Conservation (phyloP, 148 eudicot species). For the Vaccinium corymbosum region DNA sequence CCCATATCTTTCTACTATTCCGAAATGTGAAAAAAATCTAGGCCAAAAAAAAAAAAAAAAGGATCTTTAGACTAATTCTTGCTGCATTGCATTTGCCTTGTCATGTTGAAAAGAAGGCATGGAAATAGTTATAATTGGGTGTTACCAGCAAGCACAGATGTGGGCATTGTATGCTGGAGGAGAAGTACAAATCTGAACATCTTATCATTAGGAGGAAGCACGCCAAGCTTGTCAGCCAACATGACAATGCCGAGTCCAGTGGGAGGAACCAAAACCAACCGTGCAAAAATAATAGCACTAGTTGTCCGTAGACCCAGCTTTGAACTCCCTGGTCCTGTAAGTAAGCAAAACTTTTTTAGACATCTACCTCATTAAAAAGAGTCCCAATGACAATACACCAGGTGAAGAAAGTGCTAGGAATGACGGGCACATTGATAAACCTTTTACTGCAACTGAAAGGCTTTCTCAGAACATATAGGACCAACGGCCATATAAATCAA, state of each 20-base stretch:
- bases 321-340: constrained; percentile 94
- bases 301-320: constrained; percentile 85
- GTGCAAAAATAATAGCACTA: constrained; percentile 69
- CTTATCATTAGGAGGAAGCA: constrained; percentile 83
- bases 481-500: background rate
- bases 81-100: background rate
- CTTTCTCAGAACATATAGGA: background rate
- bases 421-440: background rate
- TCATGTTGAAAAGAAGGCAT: background rate
- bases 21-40: background rate
- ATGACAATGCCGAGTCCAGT: constrained; percentile 84
- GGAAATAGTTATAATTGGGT: background rate
- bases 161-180: constrained; percentile 96
- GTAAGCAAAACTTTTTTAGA: background rate
- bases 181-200: constrained; percentile 97
- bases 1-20: background rate
- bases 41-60: background rate
- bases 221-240: constrained; percentile 87
- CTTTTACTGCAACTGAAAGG: background rate
- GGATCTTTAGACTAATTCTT: background rate
- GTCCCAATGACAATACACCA: background rate
- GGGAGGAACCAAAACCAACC: constrained; percentile 84
- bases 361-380: background rate
- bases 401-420: constrained; percentile 1
- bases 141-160: constrained; percentile 94